Base-by-base conservation (phyloP, 768 basidiomycete genomes). In the Suillus subalutaceus region DNA sequence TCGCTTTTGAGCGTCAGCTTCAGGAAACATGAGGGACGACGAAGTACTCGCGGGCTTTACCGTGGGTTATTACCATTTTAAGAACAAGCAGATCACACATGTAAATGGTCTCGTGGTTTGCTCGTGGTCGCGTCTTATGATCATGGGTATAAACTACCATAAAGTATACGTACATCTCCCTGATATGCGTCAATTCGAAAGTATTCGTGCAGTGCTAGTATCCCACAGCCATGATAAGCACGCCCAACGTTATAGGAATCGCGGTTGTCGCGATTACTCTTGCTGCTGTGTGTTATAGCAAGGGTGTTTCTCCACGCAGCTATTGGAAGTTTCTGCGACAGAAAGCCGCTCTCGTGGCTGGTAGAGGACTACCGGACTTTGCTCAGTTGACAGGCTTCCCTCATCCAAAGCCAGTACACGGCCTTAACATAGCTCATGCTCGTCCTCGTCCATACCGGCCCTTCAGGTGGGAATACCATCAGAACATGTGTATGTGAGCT, bases 401-500 rank as follows among this genome's bases (percentile, higher is more conserved):
- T 38, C 69, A 75, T 16, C 85, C 86, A 6, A 75, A 67, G 2
- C 80, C 85, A 30, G 64, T 84, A 2, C 68, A 66, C 30, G 67
- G 80, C 32, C 86, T 87, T 62, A 72, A 85, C 61, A 72, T 87
- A 38, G 74, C 77, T 59, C 75, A 67, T 4, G 79, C 84, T 10
- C 80, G 75, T 64, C 75, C 86, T 4, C 78, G 85, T 58, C 86
- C 86, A 16, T 86, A 87, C 72, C 79, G 86, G 32, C 86, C 86
- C 0, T 84, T 87, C 68, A 79, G 85, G 67, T 87, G 85, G 85
- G 75, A 75, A 57, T 87, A 85, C 64, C 80, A 85, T 67, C 86
- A 87, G 68, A 85, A 75, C n/a, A 86, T 86, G 85, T 79, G 85
- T 85, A 64, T 10, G 9, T 38, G 30, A 69, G n/a, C 16, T 50